Evolutionary conservation across 2,329 filamentous ascomycete genomes (phyloP).

Genomic region (Diaporthe nobilis): DNA sequence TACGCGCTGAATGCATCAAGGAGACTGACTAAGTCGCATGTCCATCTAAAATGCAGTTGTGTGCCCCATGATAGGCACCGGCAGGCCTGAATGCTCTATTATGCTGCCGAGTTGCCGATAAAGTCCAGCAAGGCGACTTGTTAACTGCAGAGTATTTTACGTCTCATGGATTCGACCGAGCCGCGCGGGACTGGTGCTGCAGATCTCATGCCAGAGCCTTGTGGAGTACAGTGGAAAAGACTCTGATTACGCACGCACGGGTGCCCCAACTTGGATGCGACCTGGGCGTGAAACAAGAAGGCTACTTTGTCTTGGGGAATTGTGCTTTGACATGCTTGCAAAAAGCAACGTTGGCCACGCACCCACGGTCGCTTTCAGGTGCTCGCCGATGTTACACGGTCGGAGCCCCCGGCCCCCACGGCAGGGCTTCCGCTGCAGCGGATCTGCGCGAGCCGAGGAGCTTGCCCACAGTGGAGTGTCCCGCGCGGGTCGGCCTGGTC

Average conservation of each 20-base stretch:
- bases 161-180: background rate
- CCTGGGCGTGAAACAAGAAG: background rate
- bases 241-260: background rate
- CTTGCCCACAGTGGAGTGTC: slow-evolving; percentile 5
- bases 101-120: background rate
- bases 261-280: background rate
- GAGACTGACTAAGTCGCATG: too few relatives aligned
- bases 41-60: background rate
- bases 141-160: background rate
- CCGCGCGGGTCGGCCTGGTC: slow-evolving; percentile 22
- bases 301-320: background rate
- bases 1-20: background rate
- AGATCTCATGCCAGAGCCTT: background rate
- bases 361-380: too few relatives aligned
- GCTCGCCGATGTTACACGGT: background rate
- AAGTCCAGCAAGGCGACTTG: background rate
- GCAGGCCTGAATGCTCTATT: background rate
- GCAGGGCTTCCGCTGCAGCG: background rate
- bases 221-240: background rate
- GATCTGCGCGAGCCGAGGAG: background rate
- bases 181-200: background rate
- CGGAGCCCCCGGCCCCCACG: background rate
- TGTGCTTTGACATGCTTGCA: background rate
- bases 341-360: background rate
- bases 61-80: background rate